phyloP scores from a whole-genome alignment of 2,329 filamentous ascomycete species.

The Venturia nashicola region DNA sequence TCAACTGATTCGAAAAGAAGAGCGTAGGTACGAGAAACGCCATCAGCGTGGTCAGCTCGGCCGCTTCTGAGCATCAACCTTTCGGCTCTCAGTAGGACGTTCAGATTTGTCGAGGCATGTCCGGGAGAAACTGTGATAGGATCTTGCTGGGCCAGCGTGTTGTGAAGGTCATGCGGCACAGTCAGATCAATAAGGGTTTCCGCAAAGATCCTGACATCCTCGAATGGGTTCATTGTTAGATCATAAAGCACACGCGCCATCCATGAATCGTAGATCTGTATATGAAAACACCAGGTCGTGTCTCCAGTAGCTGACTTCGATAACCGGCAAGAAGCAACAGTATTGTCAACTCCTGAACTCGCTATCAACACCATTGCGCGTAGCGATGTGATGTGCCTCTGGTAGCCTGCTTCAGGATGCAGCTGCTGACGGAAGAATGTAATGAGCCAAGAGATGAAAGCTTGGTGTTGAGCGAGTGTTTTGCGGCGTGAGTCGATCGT shows the following conservation, averaged over 20 bases:
- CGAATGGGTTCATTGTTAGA: slow-evolving; percentile 78
- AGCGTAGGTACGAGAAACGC: slow-evolving; percentile 65
- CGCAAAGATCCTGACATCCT: slow-evolving; percentile 62
- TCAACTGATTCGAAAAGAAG: slow-evolving; percentile 41
- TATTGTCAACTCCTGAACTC: slow-evolving; percentile 51
- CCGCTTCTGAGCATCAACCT: slow-evolving; percentile 55
- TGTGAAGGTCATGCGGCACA: neutral
- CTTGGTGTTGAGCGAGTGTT: slow-evolving; percentile 36
- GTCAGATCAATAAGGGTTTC: slow-evolving; percentile 28
- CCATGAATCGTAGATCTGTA: slow-evolving; percentile 29
- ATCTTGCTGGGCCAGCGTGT: neutral
- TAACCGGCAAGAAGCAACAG: slow-evolving; percentile 24
- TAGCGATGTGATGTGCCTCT: slow-evolving; percentile 72
- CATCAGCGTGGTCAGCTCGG: slow-evolving; percentile 84
- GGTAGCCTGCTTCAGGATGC: slow-evolving; percentile 73
- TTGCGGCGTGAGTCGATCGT: slow-evolving; percentile 11
- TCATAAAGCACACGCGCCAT: slow-evolving; percentile 58
- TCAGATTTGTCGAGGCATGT: neutral
- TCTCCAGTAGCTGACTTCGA: slow-evolving; percentile 38
- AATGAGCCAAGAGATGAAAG: slow-evolving; percentile 65
- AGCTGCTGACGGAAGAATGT: slow-evolving; percentile 62
- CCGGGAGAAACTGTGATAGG: neutral
- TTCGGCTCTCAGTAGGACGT: slow-evolving; percentile 28
- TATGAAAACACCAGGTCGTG: slow-evolving; percentile 36
- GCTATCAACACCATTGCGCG: slow-evolving; percentile 58